phyloP scores from a whole-genome alignment of 768 basidiomycete genomes.

The Tubosaeta sp. region DNA sequence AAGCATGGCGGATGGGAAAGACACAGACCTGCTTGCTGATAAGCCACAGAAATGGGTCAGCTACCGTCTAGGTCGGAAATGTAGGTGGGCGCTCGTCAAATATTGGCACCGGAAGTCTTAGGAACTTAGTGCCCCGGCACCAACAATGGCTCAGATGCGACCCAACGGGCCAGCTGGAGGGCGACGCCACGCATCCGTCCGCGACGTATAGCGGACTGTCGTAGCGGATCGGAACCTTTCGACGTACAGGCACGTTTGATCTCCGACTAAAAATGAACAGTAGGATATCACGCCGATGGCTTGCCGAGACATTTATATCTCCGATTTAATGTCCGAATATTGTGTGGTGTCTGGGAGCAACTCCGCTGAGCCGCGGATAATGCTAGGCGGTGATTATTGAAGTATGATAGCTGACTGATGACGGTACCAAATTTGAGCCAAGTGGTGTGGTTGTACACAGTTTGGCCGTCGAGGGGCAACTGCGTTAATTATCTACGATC shows the following conservation, averaged over 20 bases:
- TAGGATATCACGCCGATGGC: not conserved
- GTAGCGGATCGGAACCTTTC: not conserved
- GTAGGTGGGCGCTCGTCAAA: conserved; percentile 4
- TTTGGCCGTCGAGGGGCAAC: not conserved
- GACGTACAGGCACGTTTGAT: not conserved
- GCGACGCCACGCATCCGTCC: not conserved
- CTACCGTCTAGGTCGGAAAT: conserved; percentile 24
- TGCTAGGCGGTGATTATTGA: no score
- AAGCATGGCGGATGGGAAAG: conserved; percentile 7
- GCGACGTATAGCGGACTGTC: not conserved
- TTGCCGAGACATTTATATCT: not conserved
- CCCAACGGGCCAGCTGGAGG: not conserved
- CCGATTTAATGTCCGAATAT: conserved; percentile 1
- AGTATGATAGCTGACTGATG: not conserved
- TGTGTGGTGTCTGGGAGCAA: not conserved
- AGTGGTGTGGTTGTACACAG: not conserved
- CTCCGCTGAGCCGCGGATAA: conserved; percentile 14
- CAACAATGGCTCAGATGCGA: conserved; percentile 3
- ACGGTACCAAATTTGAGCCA: not conserved
- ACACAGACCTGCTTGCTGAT: not conserved
- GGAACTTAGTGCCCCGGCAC: conserved; percentile 9
- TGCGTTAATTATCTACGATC: not conserved
- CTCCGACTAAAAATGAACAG: not conserved
- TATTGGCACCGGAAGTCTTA: conserved; percentile 1
- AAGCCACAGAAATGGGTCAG: conserved; percentile 9